Conservation (phyloP, 306 rosid species). For the Comarum palustre region DNA sequence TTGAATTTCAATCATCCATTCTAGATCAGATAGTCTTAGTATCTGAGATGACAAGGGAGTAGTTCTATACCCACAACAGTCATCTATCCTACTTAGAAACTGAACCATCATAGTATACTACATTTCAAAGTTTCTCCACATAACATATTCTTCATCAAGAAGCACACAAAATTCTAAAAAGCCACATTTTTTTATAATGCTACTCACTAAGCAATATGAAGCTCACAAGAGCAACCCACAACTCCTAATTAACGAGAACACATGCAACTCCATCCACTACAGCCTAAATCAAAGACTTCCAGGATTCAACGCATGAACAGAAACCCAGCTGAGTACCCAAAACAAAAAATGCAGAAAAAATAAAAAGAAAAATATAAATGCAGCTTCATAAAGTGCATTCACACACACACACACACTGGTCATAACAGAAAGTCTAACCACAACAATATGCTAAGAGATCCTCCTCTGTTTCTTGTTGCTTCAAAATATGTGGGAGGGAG, state of each 20-base stretch:
- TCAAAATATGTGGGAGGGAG: neutral
- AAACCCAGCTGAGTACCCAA: constrained; percentile 23
- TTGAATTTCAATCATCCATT: constrained; percentile 17
- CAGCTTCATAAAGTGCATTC: constrained; percentile 15
- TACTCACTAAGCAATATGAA: neutral
- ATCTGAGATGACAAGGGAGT: constrained; percentile 16
- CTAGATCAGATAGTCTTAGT: neutral
- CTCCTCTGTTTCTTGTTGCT: constrained; percentile 9
- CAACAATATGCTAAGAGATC: constrained; percentile 29
- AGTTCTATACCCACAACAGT: neutral
- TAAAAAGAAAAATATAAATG: constrained; percentile 22
- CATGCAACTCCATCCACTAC: constrained; percentile 8
- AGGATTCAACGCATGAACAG: constrained; percentile 29
- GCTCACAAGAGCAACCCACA: constrained; percentile 19
- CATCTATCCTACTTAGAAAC: neutral
- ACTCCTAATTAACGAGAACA: constrained; percentile 17
- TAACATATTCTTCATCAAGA: constrained; percentile 9
- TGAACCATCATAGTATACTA: constrained; percentile 21
- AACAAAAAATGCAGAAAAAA: neutral
- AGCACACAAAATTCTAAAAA: neutral
- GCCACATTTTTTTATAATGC: neutral
- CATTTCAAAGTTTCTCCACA: constrained; percentile 25
- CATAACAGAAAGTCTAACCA: constrained; percentile 26
- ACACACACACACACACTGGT: constrained; percentile 40
- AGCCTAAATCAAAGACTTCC: constrained; percentile 17